phyloP scores from a whole-genome alignment of 441 rosid species.

The Gossypium aridum region DNA sequence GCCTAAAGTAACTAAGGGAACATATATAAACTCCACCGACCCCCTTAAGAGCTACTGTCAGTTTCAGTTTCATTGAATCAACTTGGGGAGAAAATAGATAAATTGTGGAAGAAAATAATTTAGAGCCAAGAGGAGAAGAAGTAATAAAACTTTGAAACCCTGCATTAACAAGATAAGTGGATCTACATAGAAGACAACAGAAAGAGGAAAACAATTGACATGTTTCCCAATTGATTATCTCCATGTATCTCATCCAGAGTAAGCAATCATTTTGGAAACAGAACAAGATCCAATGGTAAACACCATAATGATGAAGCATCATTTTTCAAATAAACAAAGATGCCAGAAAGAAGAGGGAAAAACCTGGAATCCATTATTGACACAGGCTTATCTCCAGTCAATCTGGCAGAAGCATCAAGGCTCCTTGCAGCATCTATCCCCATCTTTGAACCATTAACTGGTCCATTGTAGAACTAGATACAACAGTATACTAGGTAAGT shows the following conservation, averaged over 20 bases:
- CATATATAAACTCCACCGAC: neutral
- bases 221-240: too few species aligned
- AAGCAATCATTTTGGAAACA: neutral
- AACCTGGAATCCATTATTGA: constrained; percentile 37
- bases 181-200: too few species aligned
- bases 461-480: constrained; percentile 53
- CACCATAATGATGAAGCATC: constrained; percentile 9
- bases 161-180: too few species aligned
- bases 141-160: too few species aligned
- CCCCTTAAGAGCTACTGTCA: neutral
- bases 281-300: neutral
- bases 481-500: constrained; percentile 18
- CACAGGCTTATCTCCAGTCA: constrained; percentile 10
- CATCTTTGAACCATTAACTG: constrained; percentile 39
- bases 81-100: too few species aligned
- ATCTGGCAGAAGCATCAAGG: constrained; percentile 16
- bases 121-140: too few species aligned
- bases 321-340: neutral
- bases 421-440: constrained; percentile 21
- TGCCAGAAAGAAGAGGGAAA: neutral
- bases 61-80: neutral
- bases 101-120: too few species aligned
- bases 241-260: neutral
- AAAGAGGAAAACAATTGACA: too few species aligned
- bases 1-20: neutral